Conservation (phyloP, 805 yeast species). For the Yamadazyma phyllophila region DNA sequence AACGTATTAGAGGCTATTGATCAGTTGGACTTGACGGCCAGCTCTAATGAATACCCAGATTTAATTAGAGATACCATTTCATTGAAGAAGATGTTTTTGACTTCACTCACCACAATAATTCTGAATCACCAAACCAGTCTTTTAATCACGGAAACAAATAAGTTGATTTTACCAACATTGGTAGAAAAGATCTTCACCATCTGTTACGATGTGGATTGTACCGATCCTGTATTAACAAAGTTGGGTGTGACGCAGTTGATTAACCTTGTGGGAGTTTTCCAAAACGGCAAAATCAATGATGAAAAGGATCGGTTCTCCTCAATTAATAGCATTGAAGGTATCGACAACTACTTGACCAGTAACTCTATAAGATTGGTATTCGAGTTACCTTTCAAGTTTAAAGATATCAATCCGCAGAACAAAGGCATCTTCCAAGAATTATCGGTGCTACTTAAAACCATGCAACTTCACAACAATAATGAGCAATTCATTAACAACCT, state of each 20-base stretch:
- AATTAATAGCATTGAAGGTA: slow-evolving; percentile 60
- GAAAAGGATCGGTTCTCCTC: slow-evolving; percentile 51
- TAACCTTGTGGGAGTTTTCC: slow-evolving; percentile 61
- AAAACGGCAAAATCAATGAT: slow-evolving; percentile 67
- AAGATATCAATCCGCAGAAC: slow-evolving; percentile 65
- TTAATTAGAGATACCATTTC: slow-evolving; percentile 60
- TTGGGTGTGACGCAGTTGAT: slow-evolving; percentile 66
- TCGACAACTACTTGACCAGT: slow-evolving; percentile 66
- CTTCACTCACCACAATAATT: slow-evolving; percentile 65
- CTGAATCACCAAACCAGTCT: slow-evolving; percentile 79
- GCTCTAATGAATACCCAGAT: slow-evolving; percentile 40
- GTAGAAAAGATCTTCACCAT: slow-evolving; percentile 63
- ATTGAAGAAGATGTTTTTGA: slow-evolving; percentile 68
- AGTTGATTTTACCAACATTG: slow-evolving; percentile 55
- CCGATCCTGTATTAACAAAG: slow-evolving; percentile 50
- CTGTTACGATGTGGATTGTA: slow-evolving; percentile 47
- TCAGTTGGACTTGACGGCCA: slow-evolving; percentile 30
- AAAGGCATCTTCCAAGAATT: slow-evolving; percentile 74
- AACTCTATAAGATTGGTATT: slow-evolving; percentile 66
- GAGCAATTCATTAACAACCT: slow-evolving; percentile 47
- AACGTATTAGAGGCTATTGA: slow-evolving; percentile 38
- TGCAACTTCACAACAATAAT: slow-evolving; percentile 44
- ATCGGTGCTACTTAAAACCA: slow-evolving; percentile 62
- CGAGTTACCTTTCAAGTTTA: slow-evolving; percentile 75
- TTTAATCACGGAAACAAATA: slow-evolving; percentile 67